Conservation (phyloP, 1,284 basidiomycete genomes). For the Pulveroboletus sp. region DNA sequence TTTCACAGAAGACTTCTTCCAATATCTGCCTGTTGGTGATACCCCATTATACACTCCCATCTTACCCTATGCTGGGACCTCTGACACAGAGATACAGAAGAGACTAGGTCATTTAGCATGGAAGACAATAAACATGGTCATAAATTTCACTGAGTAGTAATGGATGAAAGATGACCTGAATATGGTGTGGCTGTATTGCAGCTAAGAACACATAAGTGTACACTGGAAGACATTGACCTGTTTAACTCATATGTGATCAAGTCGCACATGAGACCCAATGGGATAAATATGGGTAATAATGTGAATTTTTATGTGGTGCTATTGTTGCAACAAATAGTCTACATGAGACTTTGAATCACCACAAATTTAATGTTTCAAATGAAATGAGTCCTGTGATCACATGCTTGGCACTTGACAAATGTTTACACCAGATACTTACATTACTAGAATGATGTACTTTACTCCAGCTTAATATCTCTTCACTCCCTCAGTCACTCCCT, state of each 20-base stretch:
- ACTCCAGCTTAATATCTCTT: too few relatives aligned
- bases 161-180: conserved; percentile 27
- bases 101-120: conserved; percentile 22
- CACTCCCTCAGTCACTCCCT: not conserved
- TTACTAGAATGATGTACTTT: too few relatives aligned
- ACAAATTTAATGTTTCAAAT: too few relatives aligned
- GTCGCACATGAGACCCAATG: not conserved
- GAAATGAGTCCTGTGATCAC: too few relatives aligned
- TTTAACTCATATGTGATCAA: not conserved
- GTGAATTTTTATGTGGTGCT: not conserved
- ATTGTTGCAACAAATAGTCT: not conserved
- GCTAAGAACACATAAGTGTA: not conserved
- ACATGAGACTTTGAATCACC: not conserved
- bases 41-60: conserved; percentile 26
- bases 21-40: conserved; percentile 23
- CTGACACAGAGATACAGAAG: conserved; percentile 12
- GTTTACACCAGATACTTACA: too few relatives aligned
- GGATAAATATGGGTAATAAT: not conserved
- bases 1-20: conserved; percentile 18
- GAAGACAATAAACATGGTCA: conserved; percentile 24
- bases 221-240: not conserved
- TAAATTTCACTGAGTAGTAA: conserved; percentile 29
- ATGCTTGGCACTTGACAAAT: too few relatives aligned
- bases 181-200: conserved; percentile 15
- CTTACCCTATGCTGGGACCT: not conserved